Evolutionary conservation across 495 filamentous ascomycete genomes (phyloP).

Genomic region (Penicillium cinerascens): DNA sequence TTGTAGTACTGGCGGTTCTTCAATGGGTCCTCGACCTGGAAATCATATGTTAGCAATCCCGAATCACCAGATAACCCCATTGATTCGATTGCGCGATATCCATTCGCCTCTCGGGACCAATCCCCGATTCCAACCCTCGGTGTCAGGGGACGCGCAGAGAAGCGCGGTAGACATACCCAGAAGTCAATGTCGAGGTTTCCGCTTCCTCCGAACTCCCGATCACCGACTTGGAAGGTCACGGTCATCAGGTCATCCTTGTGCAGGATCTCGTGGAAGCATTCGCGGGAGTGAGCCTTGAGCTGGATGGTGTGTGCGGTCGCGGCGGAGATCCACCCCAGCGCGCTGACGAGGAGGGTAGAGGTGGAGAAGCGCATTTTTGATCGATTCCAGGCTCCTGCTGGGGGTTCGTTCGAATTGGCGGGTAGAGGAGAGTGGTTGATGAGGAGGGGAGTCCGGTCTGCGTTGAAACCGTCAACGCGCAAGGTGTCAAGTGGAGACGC

Average conservation of each 20-base stretch:
- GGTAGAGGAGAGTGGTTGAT: constrained; percentile 8
- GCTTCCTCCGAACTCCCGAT: constrained; percentile 90
- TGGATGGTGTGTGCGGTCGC: constrained; percentile 89
- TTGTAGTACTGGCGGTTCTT: constrained; percentile 72
- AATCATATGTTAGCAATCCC: neutral
- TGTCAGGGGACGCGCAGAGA: neutral
- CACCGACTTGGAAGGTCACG: constrained; percentile 96
- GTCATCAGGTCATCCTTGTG: constrained; percentile 97
- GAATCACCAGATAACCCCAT: neutral
- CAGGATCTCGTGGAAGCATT: constrained; percentile 95
- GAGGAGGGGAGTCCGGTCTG: constrained; percentile 10
- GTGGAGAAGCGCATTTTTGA: constrained; percentile 53
- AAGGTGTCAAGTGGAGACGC: constrained; percentile 45
- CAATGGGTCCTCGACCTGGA: constrained; percentile 74
- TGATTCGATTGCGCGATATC: neutral
- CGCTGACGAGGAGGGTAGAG: constrained; percentile 55
- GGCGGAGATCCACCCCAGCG: constrained; percentile 60
- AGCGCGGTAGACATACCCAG: constrained; percentile 63
- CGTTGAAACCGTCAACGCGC: constrained; percentile 22
- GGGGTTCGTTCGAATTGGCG: constrained; percentile 6
- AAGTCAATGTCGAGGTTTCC: constrained; percentile 97
- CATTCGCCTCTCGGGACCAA: neutral
- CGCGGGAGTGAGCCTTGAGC: constrained; percentile 80
- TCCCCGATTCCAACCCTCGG: neutral
- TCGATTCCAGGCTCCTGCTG: constrained; percentile 1